Conservation (phyloP, 306 rosid genomes). For the Inga laurina region DNA sequence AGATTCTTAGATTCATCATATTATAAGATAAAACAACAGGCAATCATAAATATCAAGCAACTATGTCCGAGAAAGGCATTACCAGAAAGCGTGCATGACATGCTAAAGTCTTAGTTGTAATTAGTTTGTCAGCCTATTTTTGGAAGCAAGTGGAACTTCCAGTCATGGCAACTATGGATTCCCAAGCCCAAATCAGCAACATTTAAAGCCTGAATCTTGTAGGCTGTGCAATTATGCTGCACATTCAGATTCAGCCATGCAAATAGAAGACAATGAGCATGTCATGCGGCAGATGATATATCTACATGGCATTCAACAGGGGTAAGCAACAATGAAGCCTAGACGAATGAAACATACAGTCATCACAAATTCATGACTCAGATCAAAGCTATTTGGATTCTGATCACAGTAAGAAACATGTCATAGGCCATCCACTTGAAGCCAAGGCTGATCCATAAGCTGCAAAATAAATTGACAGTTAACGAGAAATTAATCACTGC, state of each 20-base stretch:
- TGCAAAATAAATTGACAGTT: conserved; percentile 37
- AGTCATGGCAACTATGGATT: neutral
- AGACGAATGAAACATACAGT: conserved; percentile 38
- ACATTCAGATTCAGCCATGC: neutral
- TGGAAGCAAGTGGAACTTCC: neutral
- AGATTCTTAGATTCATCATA: neutral
- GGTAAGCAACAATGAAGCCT: conserved; percentile 10
- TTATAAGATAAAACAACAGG: neutral
- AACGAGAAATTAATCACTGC: conserved; percentile 24
- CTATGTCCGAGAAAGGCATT: neutral
- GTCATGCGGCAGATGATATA: conserved; percentile 39
- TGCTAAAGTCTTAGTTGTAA: neutral
- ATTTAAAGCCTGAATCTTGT: neutral
- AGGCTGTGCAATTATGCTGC: neutral
- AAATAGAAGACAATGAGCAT: neutral
- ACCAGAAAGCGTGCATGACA: neutral
- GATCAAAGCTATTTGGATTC: conserved; percentile 36
- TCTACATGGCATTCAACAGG: conserved; percentile 43
- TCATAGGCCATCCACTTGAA: conserved; percentile 27
- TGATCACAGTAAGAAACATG: conserved; percentile 27
- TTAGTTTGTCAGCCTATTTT: neutral
- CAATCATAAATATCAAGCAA: neutral
- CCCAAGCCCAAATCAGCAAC: neutral
- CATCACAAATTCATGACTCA: conserved; percentile 33
- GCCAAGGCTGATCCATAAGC: conserved; percentile 37